Conservation (phyloP, 208 protist genomes). For the Leishmania aethiopica region DNA sequence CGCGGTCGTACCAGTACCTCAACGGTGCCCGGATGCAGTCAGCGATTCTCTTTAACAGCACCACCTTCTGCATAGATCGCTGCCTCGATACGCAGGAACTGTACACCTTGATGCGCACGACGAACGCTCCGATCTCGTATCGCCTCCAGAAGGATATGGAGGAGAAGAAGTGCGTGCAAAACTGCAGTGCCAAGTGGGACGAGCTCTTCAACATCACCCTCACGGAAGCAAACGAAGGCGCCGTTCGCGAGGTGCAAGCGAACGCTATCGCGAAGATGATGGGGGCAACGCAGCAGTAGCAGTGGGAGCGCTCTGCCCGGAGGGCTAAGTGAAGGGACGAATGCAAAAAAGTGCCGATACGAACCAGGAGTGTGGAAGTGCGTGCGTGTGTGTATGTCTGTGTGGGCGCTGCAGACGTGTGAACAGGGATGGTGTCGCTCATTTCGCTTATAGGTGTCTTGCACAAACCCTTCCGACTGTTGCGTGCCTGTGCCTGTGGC, state of each 20-base stretch:
- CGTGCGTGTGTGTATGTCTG: background rate
- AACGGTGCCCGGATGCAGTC: constrained; percentile 60
- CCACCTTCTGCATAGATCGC: constrained; percentile 71
- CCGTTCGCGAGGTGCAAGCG: constrained; percentile 56
- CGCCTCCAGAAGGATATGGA: constrained; percentile 76
- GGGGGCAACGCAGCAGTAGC: constrained; percentile 58
- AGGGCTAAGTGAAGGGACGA: background rate
- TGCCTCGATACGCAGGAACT: constrained; percentile 89
- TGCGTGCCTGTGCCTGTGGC: background rate
- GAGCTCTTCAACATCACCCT: constrained; percentile 45
- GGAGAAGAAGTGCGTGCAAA: constrained; percentile 84
- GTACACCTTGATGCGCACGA: constrained; percentile 85
- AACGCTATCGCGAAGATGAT: constrained; percentile 60
- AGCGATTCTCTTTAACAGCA: constrained; percentile 49
- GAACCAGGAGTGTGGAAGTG: background rate
- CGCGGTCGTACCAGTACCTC: constrained; percentile 69
- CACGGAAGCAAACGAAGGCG: constrained; percentile 58
- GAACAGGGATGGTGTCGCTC: background rate
- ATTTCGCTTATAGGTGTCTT: background rate
- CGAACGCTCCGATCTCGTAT: constrained; percentile 77
- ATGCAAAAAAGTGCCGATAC: background rate
- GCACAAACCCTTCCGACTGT: background rate
- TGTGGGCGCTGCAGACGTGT: background rate
- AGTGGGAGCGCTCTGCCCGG: constrained; percentile 2
- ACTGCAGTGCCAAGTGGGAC: constrained; percentile 85